These are phyloP conservation scores for Lichtheimia ornata DNA, from an alignment of 371 early-diverging fungal species.

Conservation along the genomic window DNA sequence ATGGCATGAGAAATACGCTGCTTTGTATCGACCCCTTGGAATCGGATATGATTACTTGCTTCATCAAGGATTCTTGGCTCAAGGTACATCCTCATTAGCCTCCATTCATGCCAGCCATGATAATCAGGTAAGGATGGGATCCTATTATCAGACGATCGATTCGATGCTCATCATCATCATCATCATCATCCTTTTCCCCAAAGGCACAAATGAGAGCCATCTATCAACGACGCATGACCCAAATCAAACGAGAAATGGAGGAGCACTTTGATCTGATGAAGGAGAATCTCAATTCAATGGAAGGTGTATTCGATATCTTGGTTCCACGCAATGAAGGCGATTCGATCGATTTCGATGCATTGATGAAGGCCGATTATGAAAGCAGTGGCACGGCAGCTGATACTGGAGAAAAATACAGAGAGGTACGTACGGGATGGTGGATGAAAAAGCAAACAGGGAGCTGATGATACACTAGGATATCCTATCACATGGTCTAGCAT, in stretches of 20 bases:
- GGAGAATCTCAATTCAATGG: conserved; percentile 56
- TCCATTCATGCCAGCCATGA: conserved; percentile 28
- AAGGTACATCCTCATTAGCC: conserved; percentile 4
- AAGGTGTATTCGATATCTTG: conserved; percentile 60
- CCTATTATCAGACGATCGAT: not conserved
- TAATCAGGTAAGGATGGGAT: conserved; percentile 17
- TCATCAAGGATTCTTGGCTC: conserved; percentile 23
- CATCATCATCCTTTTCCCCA: not conserved
- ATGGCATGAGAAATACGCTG: conserved; percentile 63
- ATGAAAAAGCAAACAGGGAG: not conserved
- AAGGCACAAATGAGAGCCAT: conserved; percentile 39
- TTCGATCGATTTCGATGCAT: conserved; percentile 32
- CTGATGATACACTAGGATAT: conserved; percentile 19
- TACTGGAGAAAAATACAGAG: conserved; percentile 18
- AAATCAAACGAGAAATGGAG: conserved; percentile 40
- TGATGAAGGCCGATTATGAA: conserved; percentile 28
- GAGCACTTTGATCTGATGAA: conserved; percentile 47
- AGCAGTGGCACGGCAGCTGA: not conserved
- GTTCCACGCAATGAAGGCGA: conserved; percentile 43
- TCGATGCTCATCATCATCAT: not conserved
- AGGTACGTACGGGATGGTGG: conserved; percentile 18
- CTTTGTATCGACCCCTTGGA: conserved; percentile 48
- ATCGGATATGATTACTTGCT: conserved; percentile 61
- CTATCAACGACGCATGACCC: conserved; percentile 44
- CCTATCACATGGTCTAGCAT: conserved; percentile 59